A percentile compares a stretch with the other conserved stretches of the same genome.
Evolutionary conservation across 1,284 basidiomycete species (phyloP).

Genomic region (Marasmius sp.): DNA sequence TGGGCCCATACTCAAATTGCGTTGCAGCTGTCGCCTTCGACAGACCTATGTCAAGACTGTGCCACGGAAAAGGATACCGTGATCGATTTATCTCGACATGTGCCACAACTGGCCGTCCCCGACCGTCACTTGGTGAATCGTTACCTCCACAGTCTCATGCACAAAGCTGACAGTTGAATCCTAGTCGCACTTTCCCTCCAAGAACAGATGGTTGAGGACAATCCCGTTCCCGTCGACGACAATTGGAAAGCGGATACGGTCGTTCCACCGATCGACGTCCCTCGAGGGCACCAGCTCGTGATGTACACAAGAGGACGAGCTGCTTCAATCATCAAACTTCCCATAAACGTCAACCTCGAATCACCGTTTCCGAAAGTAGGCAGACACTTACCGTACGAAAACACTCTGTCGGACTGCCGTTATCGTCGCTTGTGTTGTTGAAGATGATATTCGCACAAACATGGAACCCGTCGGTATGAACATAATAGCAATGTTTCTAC

Average conservation of each 20-base stretch:
- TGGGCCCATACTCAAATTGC: constrained; percentile 4
- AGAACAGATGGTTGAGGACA: constrained; percentile 61
- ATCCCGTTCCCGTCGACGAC: constrained; percentile 53
- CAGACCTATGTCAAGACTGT: constrained; percentile 63
- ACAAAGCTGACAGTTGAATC: constrained; percentile 6
- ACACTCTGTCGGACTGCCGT: too few relatives aligned
- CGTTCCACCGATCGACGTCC: constrained; percentile 50
- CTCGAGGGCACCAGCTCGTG: background rate
- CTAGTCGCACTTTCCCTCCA: constrained; percentile 64
- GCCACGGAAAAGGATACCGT: constrained; percentile 82
- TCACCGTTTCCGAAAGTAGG: too few relatives aligned
- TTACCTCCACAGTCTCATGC: background rate
- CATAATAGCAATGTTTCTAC: too few relatives aligned
- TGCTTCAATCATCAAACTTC: too few relatives aligned
- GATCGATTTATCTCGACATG: constrained; percentile 69
- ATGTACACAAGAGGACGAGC: too few relatives aligned
- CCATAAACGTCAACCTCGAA: too few relatives aligned
- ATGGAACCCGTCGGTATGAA: too few relatives aligned
- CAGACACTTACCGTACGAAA: too few relatives aligned
- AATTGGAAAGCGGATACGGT: constrained; percentile 71
- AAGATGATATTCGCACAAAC: too few relatives aligned
- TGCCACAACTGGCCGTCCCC: constrained; percentile 33
- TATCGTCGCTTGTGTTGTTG: too few relatives aligned
- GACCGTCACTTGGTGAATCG: constrained; percentile 54
- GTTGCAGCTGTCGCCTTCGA: constrained; percentile 70